Evolutionary conservation across 2,329 filamentous ascomycete species (phyloP), one percentile per base, ranked within the genome.

Genomic region (Annulohypoxylon truncatum): DNA sequence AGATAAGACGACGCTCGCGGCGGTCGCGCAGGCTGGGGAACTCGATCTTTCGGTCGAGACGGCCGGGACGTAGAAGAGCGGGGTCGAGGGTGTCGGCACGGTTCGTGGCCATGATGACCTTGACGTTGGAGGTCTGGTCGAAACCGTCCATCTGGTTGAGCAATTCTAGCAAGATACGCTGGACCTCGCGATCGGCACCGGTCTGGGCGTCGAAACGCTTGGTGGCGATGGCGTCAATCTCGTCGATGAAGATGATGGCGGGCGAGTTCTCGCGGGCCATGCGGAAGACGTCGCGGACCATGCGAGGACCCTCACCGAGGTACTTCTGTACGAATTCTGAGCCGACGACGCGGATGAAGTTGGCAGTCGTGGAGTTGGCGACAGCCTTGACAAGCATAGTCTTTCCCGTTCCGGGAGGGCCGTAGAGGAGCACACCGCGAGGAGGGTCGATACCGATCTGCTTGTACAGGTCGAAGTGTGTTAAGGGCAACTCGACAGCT

Each of bases 111-210:
- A 99, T 99, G 83, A 99, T 99, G 79, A 99, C 96, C 85, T 99
- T 99, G 82, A 99, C 96, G 81, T 99, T 99, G 79, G 93, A 92
- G 0, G 94, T 97, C 82, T 99, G 96, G 80, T 99, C 96, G 84
- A 99, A 99, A 71, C 96, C 96, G 79, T 99, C 96, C 96, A 99
- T 99, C 82, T 99, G 96, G 83, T 99, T 99, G 70, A 99, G 90
- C 72, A 99, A 84, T 80, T 99, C 96, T 66, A 99, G 90, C 64
- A 99, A 85, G 76, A 99, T 99, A 86, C 96, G 95, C 84, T 99
- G 96, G 13, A 99, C 96, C 82, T 99, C 96, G 82, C 96, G 90
- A 78, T 99, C 96, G 71, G 96, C 96, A 79, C 96, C 96, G 3
- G 96, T 99, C 82, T 99, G 96, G 22, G 96, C 96, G 78, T 99